Evolutionary conservation across 208 protist species (phyloP).

Genomic region (Crithidia fasciculata): DNA sequence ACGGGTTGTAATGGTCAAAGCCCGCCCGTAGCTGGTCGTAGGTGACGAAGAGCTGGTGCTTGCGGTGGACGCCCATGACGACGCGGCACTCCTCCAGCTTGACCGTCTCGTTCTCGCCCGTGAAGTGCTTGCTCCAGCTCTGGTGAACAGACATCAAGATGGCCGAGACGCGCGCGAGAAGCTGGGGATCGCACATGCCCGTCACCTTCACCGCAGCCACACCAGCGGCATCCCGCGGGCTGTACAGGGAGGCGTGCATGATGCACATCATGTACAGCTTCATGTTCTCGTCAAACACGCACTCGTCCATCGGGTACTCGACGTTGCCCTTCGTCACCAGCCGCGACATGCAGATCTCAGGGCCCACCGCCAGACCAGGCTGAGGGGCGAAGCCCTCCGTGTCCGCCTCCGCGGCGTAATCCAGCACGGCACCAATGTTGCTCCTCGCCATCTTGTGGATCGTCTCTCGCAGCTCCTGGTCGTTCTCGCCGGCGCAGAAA

Average conservation of each 20-base stretch:
- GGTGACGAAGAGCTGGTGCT: constrained; percentile 70
- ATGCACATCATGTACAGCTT: constrained; percentile 93
- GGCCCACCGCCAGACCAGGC: constrained; percentile 53
- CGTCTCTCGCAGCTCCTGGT: constrained; percentile 80
- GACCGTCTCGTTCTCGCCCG: constrained; percentile 54
- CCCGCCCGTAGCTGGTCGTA: constrained; percentile 71
- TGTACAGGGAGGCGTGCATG: constrained; percentile 83
- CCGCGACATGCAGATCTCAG: constrained; percentile 73
- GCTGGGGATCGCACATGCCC: constrained; percentile 91
- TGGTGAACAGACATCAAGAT: constrained; percentile 89
- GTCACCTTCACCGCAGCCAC: constrained; percentile 93
- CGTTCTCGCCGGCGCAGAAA: constrained; percentile 95
- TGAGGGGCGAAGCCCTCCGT: constrained; percentile 65
- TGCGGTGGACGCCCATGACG: constrained; percentile 73
- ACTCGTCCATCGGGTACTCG: constrained; percentile 69
- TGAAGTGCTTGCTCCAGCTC: constrained; percentile 84
- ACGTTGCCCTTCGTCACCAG: constrained; percentile 71
- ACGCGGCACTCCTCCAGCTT: constrained; percentile 90
- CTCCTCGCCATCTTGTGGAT: constrained; percentile 67
- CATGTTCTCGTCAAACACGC: constrained; percentile 90
- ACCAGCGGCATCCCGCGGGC: constrained; percentile 58
- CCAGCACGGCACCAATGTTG: constrained; percentile 92
- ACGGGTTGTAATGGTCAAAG: constrained; percentile 41
- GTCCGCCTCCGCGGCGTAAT: constrained; percentile 95
- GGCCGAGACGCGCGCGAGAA: constrained; percentile 88